Evolutionary conservation across 306 rosid genomes (phyloP).

Genomic region (Hippophae rhamnoides): DNA sequence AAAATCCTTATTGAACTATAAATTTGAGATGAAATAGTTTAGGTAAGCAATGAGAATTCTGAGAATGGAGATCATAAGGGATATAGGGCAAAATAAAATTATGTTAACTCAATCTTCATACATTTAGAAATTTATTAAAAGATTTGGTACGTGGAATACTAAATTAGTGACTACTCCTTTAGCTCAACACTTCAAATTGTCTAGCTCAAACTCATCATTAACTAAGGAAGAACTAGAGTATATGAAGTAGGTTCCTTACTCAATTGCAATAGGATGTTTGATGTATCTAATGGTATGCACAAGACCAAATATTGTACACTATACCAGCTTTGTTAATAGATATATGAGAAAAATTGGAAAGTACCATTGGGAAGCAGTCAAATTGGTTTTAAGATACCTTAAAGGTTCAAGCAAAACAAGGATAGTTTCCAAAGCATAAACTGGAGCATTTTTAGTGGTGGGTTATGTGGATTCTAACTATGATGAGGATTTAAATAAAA

Average conservation of each 20-base stretch:
- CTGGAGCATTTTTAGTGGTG: neutral
- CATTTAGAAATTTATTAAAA: neutral
- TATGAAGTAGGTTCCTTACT: neutral
- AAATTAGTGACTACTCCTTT: neutral
- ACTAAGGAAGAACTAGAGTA: neutral
- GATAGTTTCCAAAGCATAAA: neutral
- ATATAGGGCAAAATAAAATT: neutral
- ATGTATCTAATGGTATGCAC: neutral
- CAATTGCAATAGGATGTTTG: neutral
- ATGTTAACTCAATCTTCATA: neutral
- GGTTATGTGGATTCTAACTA: neutral
- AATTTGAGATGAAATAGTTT: neutral
- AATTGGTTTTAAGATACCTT: neutral
- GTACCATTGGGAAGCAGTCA: neutral
- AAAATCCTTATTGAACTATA: neutral
- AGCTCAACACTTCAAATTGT: neutral
- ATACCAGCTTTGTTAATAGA: neutral
- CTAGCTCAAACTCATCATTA: neutral
- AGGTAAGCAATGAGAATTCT: neutral
- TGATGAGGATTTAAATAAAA: neutral
- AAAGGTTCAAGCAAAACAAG: neutral
- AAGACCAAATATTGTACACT: neutral
- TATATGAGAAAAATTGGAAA: neutral
- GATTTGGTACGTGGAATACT: neutral
- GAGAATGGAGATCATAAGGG: neutral